Evolutionary conservation across 768 basidiomycete genomes (phyloP).

Genomic region (Fomitopsis pulvina): DNA sequence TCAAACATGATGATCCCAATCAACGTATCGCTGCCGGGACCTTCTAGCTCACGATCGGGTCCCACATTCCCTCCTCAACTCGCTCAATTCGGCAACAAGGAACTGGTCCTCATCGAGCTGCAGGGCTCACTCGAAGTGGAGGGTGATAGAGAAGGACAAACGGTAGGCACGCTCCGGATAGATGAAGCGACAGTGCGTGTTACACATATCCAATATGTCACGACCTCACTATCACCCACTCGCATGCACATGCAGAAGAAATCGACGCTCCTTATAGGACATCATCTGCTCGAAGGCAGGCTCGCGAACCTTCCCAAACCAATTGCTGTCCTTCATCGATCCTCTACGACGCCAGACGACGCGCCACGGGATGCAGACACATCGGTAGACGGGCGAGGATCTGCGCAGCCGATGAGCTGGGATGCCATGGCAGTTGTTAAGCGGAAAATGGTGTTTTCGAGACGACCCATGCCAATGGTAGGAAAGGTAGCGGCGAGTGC

Average conservation of each 20-base stretch:
- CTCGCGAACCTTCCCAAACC: conserved; percentile 72
- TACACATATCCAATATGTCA: too few relatives aligned
- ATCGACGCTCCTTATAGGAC: conserved; percentile 61
- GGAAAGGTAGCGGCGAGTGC: conserved; percentile 1
- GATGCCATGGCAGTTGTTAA: conserved; percentile 65
- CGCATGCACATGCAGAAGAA: neutral
- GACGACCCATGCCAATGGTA: conserved; percentile 70
- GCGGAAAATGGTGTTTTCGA: conserved; percentile 78
- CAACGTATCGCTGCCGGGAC: conserved; percentile 28
- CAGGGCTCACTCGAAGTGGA: conserved; percentile 81
- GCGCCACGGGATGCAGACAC: neutral
- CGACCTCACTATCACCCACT: too few relatives aligned
- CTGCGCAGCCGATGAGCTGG: conserved; percentile 32
- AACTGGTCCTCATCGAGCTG: conserved; percentile 79
- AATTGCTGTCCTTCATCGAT: conserved; percentile 64
- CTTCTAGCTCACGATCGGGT: conserved; percentile 15
- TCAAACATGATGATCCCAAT: conserved; percentile 62
- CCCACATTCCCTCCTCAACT: conserved; percentile 56
- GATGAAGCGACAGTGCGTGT: conserved; percentile 53
- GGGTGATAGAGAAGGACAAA: conserved; percentile 55
- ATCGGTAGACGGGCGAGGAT: neutral
- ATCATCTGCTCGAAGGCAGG: conserved; percentile 89
- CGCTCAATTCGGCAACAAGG: conserved; percentile 69
- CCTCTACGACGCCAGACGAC: neutral
- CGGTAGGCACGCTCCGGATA: conserved; percentile 73